phyloP scores from a whole-genome alignment of 331 rosid species.

The Malus hybrid region DNA sequence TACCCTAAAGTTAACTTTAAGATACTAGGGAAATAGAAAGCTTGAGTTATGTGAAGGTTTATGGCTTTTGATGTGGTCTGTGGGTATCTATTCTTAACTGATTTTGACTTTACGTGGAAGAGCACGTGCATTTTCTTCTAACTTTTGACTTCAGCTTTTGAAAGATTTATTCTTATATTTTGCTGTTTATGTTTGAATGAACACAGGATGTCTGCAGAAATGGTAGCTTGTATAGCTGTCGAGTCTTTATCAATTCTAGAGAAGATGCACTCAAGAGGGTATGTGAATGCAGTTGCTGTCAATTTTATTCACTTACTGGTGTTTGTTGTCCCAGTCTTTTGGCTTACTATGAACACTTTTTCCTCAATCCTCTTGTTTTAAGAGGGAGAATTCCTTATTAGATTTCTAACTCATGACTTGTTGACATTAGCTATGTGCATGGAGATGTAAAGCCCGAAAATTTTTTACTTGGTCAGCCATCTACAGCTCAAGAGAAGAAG shows the following conservation, averaged over 20 bases:
- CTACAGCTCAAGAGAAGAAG: slow-evolving; percentile 81
- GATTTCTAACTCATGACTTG: not conserved
- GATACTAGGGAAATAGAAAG: not conserved
- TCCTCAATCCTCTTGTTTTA: not conserved
- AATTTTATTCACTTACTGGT: not conserved
- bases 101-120: not conserved
- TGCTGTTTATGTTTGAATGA: not conserved
- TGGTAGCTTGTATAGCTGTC: slow-evolving; percentile 90
- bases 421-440: slow-evolving; percentile 46
- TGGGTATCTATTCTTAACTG: not conserved
- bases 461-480: slow-evolving; percentile 90
- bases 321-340: not conserved
- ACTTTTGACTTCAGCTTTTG: not conserved
- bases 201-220: slow-evolving; percentile 78
- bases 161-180: not conserved
- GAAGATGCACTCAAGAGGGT: slow-evolving; percentile 66
- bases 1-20: not conserved
- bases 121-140: not conserved
- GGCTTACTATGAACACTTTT: not conserved
- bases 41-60: not conserved
- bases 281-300: slow-evolving; percentile 1
- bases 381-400: not conserved
- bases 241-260: slow-evolving; percentile 66
- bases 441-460: slow-evolving; percentile 89
- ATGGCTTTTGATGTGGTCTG: not conserved